phyloP scores from a whole-genome alignment of 2,329 filamentous ascomycete species.

The Fusarium dlaminii region DNA sequence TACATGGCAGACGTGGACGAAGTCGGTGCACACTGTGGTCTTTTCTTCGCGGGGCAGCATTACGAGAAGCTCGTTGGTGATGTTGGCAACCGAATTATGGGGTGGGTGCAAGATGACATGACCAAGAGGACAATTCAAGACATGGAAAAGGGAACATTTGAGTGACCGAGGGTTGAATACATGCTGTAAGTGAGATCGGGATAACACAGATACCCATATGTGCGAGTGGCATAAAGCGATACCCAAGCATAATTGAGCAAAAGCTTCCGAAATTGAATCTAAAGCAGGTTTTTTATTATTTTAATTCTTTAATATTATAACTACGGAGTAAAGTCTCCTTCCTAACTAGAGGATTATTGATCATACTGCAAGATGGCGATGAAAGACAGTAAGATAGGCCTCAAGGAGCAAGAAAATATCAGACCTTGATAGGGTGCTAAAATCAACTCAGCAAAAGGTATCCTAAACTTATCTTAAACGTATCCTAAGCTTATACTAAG shows the following conservation, averaged over 20 bases:
- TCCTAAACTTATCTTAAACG: not conserved
- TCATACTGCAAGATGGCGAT: not conserved
- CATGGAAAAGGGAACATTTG: conserved; percentile 25
- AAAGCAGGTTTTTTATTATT: not conserved
- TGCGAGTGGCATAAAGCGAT: not conserved
- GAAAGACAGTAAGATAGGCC: not conserved
- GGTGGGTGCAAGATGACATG: conserved; percentile 74
- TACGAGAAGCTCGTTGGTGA: conserved; percentile 83
- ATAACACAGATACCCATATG: conserved; percentile 6
- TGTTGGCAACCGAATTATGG: conserved; percentile 71
- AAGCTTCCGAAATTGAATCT: not conserved
- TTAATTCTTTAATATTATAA: not conserved
- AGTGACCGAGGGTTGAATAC: not conserved
- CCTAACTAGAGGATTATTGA: not conserved
- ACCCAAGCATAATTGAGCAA: not conserved
- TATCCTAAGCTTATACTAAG: not conserved
- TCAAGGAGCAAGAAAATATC: not conserved
- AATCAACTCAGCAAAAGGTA: not conserved
- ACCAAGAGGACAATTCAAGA: conserved; percentile 52
- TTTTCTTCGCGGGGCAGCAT: conserved; percentile 79
- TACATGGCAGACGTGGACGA: conserved; percentile 87
- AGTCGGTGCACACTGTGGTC: conserved; percentile 82
- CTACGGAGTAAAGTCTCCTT: not conserved
- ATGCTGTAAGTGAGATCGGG: not conserved
- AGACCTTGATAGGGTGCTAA: not conserved